Evolutionary conservation across 202 grass and related monocot genomes (phyloP), one percentile per base, ranked within the genome.

Genomic region (Digitaria exilis): DNA sequence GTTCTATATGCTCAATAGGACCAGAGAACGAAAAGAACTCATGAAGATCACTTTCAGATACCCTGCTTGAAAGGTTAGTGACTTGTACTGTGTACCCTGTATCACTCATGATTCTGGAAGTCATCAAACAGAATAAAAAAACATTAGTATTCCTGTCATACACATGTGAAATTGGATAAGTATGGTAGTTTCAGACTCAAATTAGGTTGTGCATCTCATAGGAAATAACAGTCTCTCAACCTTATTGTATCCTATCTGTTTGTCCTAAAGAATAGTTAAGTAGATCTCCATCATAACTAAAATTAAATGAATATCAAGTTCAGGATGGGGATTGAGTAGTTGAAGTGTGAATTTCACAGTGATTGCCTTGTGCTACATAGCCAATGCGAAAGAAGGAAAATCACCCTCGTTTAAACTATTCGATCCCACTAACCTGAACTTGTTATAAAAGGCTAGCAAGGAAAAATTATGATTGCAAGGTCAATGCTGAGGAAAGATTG

Each of bases 1-100:
- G 87, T 58, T 98, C 93, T 82, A 98, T 75, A 82, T 96, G 85
- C 74, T 98, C 96, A 82, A 98, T 93, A 89, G 96, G 73, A 66
- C 96, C 96, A 75, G 89, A 98, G 89, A 98, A 98, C 21, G 93
- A 92, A 82, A 98, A 98, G 91, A 98, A 98, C 22, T 94, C 91
- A 67, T 89, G 86, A 79, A 98, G 87, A 81, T 98, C 91, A 63
- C 64, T 81, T 63, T 98, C 96, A 25, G 87, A 92, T 62, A 88
- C 91, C 45, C 73, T 83, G 84, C 49, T 86, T 35, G 96, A 98
- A 24, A 98, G 89, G 79, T 93, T 96, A 63, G 93, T 90, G 65
- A 98, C 96, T 88, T 98, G 87, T 28, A 98, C 74, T 6, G 89
- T 98, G 81, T 98, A 89, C 54, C 87, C 91, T 0, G 70, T 31